These are phyloP conservation scores for Physcomitrellopsis africana DNA, from an alignment of 225 moss, liverwort and hornwort species.

Conservation along the genomic window DNA sequence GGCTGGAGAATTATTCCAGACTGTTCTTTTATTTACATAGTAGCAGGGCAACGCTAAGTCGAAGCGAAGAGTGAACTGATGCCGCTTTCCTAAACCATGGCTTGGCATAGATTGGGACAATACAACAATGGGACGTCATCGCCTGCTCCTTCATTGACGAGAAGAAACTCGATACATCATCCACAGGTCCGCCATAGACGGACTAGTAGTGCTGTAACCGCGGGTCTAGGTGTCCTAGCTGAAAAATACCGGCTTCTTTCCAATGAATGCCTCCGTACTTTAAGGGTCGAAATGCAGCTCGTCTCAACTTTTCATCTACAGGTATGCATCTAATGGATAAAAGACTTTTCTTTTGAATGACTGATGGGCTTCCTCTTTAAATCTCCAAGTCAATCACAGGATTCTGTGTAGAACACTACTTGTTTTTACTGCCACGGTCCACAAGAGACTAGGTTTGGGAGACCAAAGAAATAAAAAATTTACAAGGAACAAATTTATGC, in stretches of 20 bases:
- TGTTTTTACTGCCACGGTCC: neutral
- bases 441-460: neutral
- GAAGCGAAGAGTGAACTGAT: slow-evolving; percentile 19
- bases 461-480: neutral
- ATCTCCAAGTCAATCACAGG: neutral
- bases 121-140: slow-evolving; percentile 49
- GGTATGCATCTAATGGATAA: slow-evolving; percentile 44
- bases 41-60: slow-evolving; percentile 6
- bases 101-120: slow-evolving; percentile 71
- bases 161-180: slow-evolving; percentile 55
- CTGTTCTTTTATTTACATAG: too few relatives aligned
- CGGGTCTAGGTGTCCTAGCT: slow-evolving; percentile 84
- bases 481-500: neutral
- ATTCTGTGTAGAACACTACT: neutral
- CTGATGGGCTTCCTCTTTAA: slow-evolving; percentile 1
- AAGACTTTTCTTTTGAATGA: neutral
- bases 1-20: too few relatives aligned
- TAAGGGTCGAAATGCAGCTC: slow-evolving; percentile 92
- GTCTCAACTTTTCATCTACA: slow-evolving; percentile 80
- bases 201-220: slow-evolving; percentile 86
- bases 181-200: slow-evolving; percentile 77
- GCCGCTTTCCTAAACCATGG: slow-evolving; percentile 24
- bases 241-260: slow-evolving; percentile 87
- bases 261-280: slow-evolving; percentile 80
- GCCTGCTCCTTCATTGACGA: slow-evolving; percentile 54